Evolutionary conservation across 1,284 basidiomycete species (phyloP), one percentile per base, ranked within the genome.

Genomic region (Sporisorium reilianum): DNA sequence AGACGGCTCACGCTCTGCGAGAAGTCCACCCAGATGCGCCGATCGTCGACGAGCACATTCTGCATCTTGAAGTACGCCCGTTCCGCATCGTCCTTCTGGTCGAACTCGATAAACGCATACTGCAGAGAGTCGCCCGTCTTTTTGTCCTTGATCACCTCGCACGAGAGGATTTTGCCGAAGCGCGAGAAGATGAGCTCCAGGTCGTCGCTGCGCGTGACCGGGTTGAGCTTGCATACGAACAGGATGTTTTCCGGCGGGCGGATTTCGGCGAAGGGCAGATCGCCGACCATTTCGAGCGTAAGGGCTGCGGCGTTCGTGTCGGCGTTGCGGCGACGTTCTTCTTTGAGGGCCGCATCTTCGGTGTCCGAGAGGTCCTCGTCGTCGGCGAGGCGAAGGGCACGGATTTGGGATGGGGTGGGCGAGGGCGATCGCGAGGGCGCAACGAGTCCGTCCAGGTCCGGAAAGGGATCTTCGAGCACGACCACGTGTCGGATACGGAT

Each of bases 61-160:
- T 99, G 96, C 96, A 99, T 99, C 86, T 98, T 99, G 87, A 97
- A 95, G 86, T 99, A 99, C 16, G 94, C 96, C 91, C 75, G 91
- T 84, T 99, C 96, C 1, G 96, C 95, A 44, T 94, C 91, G 64
- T 94, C 93, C 50, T 91, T 87, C 84, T 92, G 92, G 84, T 97
- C 95, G 86, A 97, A 99, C 86, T 99, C 97, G 80, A 99, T 95
- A 82, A 99, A 99, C 1, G 97, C 96, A 84, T 99, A 99, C 85
- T 99, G 96, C 66, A 99, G 86, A 44, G 92, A 94, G 85, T 99
- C 97, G 0, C 96, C 95, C 6, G 94, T 95, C 85, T 91, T 92
- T 85, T 95, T 95, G 85, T 99, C 96, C 56, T 93, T 88, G 75
- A 99, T 96, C 54, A 99, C 93, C 85, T 99, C 95, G 86, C 97